Evolutionary conservation across 2,329 filamentous ascomycete genomes (phyloP).

Genomic region (Hawksworthiomyces lignivorus): DNA sequence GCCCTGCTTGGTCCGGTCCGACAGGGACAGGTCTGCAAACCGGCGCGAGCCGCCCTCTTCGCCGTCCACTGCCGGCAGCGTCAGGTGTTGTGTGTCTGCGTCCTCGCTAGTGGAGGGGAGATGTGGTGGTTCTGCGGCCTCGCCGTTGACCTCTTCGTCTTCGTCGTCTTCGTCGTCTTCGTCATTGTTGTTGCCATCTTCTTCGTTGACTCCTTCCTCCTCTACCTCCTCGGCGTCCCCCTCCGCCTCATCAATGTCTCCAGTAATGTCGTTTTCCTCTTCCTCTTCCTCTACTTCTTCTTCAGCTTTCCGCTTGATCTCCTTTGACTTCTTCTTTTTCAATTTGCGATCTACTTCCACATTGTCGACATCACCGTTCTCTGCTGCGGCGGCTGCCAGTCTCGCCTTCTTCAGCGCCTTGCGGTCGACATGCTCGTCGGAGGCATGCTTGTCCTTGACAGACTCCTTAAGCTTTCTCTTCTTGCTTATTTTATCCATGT

Average conservation of each 20-base stretch:
- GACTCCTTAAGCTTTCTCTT: slow-evolving; percentile 29
- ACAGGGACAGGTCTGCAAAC: slow-evolving; percentile 77
- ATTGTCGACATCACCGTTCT: slow-evolving; percentile 11
- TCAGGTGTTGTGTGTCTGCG: slow-evolving; percentile 31
- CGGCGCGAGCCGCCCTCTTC: slow-evolving; percentile 43
- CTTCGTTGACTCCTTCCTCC: slow-evolving; percentile 13
- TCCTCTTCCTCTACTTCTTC: not conserved
- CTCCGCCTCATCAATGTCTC: slow-evolving; percentile 10
- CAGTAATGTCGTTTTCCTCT: not conserved
- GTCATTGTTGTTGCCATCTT: slow-evolving; percentile 7
- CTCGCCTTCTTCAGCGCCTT: slow-evolving; percentile 15
- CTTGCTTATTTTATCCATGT: slow-evolving; percentile 23
- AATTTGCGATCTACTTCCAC: slow-evolving; percentile 1
- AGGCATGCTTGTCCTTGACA: slow-evolving; percentile 15
- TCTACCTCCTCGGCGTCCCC: slow-evolving; percentile 16
- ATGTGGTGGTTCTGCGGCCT: slow-evolving; percentile 20
- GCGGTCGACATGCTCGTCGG: slow-evolving; percentile 6
- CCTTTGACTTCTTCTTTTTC: slow-evolving; percentile 16
- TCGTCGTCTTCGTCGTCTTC: slow-evolving; percentile 11
- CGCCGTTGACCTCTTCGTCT: slow-evolving; percentile 20
- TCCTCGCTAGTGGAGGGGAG: slow-evolving; percentile 21
- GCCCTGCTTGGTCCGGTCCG: slow-evolving; percentile 80
- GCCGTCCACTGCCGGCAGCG: slow-evolving; percentile 49
- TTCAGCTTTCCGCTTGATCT: slow-evolving; percentile 12
- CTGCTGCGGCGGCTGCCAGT: slow-evolving; percentile 1